Conservation (phyloP, 2,329 filamentous ascomycete genomes). For the Celoporthe dispersa region DNA sequence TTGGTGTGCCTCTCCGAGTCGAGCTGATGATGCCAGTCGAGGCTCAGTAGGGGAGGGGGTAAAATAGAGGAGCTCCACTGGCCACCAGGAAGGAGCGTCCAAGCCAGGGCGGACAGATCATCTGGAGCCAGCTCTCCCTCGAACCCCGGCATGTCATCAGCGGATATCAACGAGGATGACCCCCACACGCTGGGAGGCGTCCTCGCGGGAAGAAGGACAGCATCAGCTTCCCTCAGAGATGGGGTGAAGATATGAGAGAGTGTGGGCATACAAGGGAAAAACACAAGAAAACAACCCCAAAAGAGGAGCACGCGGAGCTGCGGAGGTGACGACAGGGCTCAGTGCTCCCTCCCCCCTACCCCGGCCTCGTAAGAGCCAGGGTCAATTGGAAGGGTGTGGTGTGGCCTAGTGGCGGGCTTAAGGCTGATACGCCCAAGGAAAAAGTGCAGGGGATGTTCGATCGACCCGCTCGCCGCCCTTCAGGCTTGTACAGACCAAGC, state of each 20-base stretch:
- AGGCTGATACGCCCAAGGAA: background rate
- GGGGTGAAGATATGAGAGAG: background rate
- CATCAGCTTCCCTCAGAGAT: background rate
- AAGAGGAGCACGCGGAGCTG: background rate
- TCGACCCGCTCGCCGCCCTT: constrained; percentile 1
- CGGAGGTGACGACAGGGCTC: background rate
- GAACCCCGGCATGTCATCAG: background rate
- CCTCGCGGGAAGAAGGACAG: background rate
- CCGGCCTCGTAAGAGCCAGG: no score
- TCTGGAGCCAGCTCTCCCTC: no score
- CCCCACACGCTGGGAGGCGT: background rate
- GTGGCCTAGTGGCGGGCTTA: background rate
- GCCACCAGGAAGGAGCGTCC: background rate
- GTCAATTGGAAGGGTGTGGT: no score
- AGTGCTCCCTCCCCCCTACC: background rate
- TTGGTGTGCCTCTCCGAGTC: no score
- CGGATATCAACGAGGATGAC: background rate
- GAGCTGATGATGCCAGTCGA: background rate
- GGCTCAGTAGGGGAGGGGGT: background rate
- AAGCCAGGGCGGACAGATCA: background rate
- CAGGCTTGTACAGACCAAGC: background rate
- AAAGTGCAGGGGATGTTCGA: background rate
- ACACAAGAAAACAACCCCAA: no score
- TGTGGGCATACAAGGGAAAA: background rate
- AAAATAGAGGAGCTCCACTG: background rate